These are phyloP conservation scores for Coprinellus micaceus DNA, from an alignment of 768 basidiomycete species.

Conservation along the genomic window DNA sequence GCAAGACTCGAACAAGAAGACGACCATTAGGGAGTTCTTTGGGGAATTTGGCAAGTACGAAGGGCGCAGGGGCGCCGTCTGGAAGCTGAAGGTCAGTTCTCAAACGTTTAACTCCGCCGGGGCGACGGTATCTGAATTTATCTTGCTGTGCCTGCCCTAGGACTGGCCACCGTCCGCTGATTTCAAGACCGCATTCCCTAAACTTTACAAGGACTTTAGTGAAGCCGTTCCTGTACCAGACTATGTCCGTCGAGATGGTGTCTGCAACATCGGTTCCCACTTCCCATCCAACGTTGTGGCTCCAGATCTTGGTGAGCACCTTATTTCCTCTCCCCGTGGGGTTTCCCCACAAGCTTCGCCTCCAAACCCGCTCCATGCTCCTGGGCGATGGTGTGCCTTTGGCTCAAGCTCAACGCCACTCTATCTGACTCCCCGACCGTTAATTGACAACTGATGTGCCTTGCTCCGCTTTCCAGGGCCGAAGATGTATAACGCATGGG, in stretches of 20 bases:
- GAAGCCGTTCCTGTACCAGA: constrained; percentile 81
- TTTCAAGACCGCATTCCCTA: constrained; percentile 80
- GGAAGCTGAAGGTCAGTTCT: constrained; percentile 69
- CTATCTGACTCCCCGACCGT: not conserved
- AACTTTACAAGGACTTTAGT: constrained; percentile 82
- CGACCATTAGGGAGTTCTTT: constrained; percentile 80
- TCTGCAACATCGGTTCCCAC: constrained; percentile 84
- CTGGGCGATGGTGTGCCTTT: not conserved
- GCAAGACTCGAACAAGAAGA: constrained; percentile 56
- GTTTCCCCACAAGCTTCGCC: constrained; percentile 9
- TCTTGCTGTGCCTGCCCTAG: constrained; percentile 31
- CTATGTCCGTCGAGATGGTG: constrained; percentile 88
- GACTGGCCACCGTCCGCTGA: constrained; percentile 93
- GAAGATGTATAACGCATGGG: constrained; percentile 93
- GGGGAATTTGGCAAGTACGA: constrained; percentile 66
- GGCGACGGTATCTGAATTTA: not conserved
- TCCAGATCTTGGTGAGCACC: constrained; percentile 69
- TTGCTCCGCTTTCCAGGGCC: constrained; percentile 55
- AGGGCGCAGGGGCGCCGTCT: constrained; percentile 44
- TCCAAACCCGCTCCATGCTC: not conserved
- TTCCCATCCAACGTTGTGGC: constrained; percentile 76
- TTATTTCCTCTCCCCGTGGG: not conserved
- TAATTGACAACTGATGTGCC: not conserved
- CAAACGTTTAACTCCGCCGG: not conserved
- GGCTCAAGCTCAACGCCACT: constrained; percentile 5